These are phyloP conservation scores for Boletus speciosus DNA, from an alignment of 768 basidiomycete species.

Conservation along the genomic window DNA sequence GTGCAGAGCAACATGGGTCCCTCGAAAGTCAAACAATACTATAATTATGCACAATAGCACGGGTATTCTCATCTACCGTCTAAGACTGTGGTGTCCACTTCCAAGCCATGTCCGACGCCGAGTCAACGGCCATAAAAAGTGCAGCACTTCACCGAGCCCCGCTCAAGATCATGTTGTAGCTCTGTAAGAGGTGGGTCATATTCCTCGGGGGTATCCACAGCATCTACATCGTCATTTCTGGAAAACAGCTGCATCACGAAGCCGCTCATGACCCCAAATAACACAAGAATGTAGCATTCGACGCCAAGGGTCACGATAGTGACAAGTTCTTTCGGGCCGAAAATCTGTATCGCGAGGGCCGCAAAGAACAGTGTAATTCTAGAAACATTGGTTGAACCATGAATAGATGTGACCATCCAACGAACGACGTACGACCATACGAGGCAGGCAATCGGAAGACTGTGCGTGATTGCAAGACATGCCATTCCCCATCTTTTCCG, in stretches of 20 bases:
- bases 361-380: conserved; percentile 8
- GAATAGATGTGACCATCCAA: not conserved
- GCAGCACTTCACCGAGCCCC: not conserved
- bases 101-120: not conserved
- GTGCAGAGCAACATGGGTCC: not conserved
- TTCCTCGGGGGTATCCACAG: not conserved
- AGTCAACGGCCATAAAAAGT: not conserved
- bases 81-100: not conserved
- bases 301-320: conserved; percentile 1
- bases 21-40: not conserved
- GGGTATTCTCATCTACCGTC: not conserved
- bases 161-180: not conserved
- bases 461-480: conserved; percentile 10
- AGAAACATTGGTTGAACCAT: not conserved
- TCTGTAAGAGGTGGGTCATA: not conserved
- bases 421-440: conserved; percentile 10
- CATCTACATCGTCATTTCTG: not conserved
- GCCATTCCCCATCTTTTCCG: conserved; percentile 2
- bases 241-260: not conserved
- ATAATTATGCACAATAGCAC: not conserved
- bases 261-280: not conserved
- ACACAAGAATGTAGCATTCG: conserved; percentile 5
- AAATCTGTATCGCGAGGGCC: conserved; percentile 8
- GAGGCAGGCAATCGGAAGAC: conserved; percentile 11
- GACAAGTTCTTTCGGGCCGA: not conserved